These are phyloP conservation scores for Kodamaea hsintzibuensis DNA, from an alignment of 805 yeast species.

Conservation along the genomic window DNA sequence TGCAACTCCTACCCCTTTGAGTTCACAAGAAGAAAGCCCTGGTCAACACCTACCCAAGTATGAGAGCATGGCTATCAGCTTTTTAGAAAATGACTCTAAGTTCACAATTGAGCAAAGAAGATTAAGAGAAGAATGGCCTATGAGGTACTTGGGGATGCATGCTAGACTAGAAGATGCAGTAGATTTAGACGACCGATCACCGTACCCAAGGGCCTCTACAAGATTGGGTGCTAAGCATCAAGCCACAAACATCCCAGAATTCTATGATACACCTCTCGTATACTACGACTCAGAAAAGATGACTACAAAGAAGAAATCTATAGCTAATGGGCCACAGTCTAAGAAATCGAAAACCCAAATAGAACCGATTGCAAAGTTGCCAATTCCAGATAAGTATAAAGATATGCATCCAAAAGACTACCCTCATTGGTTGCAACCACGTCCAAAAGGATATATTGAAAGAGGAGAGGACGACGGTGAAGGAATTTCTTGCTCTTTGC, in stretches of 20 bases:
- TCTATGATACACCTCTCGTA: constrained; percentile 59
- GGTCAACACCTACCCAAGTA: constrained; percentile 44
- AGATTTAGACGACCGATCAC: constrained; percentile 69
- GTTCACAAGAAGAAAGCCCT: constrained; percentile 7
- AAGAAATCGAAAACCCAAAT: constrained; percentile 7
- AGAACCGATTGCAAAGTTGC: constrained; percentile 23
- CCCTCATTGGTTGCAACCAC: constrained; percentile 76
- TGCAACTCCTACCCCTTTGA: neutral
- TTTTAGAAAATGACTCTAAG: constrained; percentile 47
- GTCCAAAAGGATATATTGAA: constrained; percentile 80
- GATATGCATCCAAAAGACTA: constrained; percentile 45
- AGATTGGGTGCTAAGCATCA: constrained; percentile 76
- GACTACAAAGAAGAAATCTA: constrained; percentile 12
- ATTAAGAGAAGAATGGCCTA: constrained; percentile 74
- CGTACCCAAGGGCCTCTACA: constrained; percentile 79
- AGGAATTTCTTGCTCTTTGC: constrained; percentile 53
- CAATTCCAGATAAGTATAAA: constrained; percentile 50
- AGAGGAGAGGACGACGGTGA: constrained; percentile 70
- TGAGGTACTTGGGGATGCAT: constrained; percentile 76
- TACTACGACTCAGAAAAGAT: constrained; percentile 53
- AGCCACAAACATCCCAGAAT: constrained; percentile 62
- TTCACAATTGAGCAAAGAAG: constrained; percentile 49
- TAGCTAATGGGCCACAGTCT: neutral
- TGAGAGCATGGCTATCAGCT: constrained; percentile 57
- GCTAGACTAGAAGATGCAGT: constrained; percentile 73